Evolutionary conservation across 768 basidiomycete genomes (phyloP).

Genomic region (Cystofilobasidium macerans): DNA sequence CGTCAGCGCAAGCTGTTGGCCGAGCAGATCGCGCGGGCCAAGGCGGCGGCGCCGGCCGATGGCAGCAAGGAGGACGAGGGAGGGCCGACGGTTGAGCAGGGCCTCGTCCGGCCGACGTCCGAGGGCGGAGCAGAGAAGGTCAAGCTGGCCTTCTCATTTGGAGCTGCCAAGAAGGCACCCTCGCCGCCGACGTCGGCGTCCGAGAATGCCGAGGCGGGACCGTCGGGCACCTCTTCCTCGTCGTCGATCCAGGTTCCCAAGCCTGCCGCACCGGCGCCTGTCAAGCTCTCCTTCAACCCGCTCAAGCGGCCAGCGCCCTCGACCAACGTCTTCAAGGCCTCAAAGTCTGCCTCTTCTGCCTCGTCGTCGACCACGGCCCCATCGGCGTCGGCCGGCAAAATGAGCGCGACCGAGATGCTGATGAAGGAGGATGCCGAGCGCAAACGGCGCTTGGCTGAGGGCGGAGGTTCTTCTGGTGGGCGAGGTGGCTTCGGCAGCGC

Average conservation of each 20-base stretch:
- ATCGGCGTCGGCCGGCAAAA: conserved; percentile 34
- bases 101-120: conserved; percentile 57
- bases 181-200: conserved; percentile 15
- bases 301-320: conserved; percentile 25
- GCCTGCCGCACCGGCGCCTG: conserved; percentile 26
- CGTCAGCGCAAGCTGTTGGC: conserved; percentile 77
- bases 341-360: conserved; percentile 38
- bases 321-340: conserved; percentile 54
- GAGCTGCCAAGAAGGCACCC: conserved; percentile 42
- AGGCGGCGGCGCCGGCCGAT: conserved; percentile 33
- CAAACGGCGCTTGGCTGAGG: conserved; percentile 49
- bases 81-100: conserved; percentile 28
- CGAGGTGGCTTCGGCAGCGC: conserved; percentile 24
- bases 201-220: conserved; percentile 2
- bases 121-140: conserved; percentile 63
- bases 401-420: conserved; percentile 74
- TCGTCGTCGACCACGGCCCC: conserved; percentile 31
- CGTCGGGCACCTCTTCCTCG: conserved; percentile 33
- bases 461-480: conserved; percentile 5
- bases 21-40: conserved; percentile 88
- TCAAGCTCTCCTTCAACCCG: conserved; percentile 29
- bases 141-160: conserved; percentile 55
- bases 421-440: conserved; percentile 85
- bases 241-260: too few relatives aligned
- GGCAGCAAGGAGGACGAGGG: conserved; percentile 30